Evolutionary conservation across 306 rosid species (phyloP), one percentile per base, ranked within the genome.

Genomic region (Pterocarpus macrocarpus): DNA sequence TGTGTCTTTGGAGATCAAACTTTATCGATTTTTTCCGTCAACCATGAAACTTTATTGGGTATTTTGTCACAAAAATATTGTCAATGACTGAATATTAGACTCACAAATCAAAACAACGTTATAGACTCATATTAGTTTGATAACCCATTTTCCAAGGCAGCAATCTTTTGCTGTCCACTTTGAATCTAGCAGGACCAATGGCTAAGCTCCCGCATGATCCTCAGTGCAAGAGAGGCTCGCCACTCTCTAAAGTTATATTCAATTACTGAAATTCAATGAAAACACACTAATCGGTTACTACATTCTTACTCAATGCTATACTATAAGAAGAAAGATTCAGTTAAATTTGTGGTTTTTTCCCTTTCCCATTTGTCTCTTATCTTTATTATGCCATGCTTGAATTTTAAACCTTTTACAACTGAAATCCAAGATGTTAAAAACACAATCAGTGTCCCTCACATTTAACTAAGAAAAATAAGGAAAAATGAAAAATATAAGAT

Each of bases 401-500:
- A 41, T 4, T 28, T 49, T 71, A 41, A 52, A 41, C 39, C n/a
- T 22, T 34, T 35, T 22, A 49, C 43, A 62, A 72, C 45, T 33
- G 33, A 49, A 35, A 70, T 22, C 12, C 44, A 59, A 62, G 35
- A 57, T 2, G 68, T 7, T 44, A 73, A 49, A 71, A 7, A 34
- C 53, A 57, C 57, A 67, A 61, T 30, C 50, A 66, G n/a, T 59
- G 63, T 73, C 75, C 35, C 66, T 28, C 35, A 55, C 12, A 56
- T n/a, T 30, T 1, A 69, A 66, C 62, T 8, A 47, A 44, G 36
- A 56, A 53, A 41, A 50, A 22, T 0, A 10, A 63, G 32, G 34
- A 2, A 7, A 44, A 66, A 35, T 1, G 8, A 79, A 34, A 64
- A 22, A 5, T 5, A 72, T 12, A 33, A 62, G 5, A 15, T 50